phyloP scores from a whole-genome alignment of 1,284 basidiomycete species.

The Fomitopsis schrenkii region DNA sequence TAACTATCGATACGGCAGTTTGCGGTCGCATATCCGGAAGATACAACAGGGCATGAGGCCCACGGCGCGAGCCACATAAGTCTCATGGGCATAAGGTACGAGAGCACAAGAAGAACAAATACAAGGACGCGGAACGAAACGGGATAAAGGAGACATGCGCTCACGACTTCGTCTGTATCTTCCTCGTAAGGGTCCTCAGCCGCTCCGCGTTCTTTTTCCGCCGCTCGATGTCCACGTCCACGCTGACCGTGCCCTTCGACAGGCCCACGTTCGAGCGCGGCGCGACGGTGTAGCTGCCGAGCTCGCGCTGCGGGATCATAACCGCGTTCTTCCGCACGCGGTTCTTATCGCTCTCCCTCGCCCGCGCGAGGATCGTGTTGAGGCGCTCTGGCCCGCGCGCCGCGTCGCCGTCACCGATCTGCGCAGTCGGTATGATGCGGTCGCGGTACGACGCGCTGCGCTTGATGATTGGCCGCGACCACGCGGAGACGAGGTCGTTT shows the following conservation, averaged over 20 bases:
- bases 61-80: not conserved
- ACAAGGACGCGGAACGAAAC: not conserved
- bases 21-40: not conserved
- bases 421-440: conserved; percentile 56
- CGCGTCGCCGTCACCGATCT: conserved; percentile 32
- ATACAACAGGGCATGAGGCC: not conserved
- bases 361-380: conserved; percentile 66
- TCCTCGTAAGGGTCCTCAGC: conserved; percentile 41
- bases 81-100: not conserved
- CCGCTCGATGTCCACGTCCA: conserved; percentile 67
- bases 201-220: conserved; percentile 70
- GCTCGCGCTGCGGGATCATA: conserved; percentile 65
- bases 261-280: conserved; percentile 53
- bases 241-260: conserved; percentile 44
- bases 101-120: not conserved
- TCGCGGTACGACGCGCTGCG: conserved; percentile 84
- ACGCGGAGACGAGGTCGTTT: conserved; percentile 79
- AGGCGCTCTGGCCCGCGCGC: conserved; percentile 48
- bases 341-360: conserved; percentile 63
- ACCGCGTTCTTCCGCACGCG: conserved; percentile 73
- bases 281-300: conserved; percentile 73
- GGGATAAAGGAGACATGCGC: not conserved
- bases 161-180: conserved; percentile 26
- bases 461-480: conserved; percentile 95
- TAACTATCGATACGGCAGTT: not conserved